A percentile compares a stretch with the other conserved stretches of the same genome.
Evolutionary conservation across 2,329 filamentous ascomycete species (phyloP).

Genomic region (Penicillium sp.): DNA sequence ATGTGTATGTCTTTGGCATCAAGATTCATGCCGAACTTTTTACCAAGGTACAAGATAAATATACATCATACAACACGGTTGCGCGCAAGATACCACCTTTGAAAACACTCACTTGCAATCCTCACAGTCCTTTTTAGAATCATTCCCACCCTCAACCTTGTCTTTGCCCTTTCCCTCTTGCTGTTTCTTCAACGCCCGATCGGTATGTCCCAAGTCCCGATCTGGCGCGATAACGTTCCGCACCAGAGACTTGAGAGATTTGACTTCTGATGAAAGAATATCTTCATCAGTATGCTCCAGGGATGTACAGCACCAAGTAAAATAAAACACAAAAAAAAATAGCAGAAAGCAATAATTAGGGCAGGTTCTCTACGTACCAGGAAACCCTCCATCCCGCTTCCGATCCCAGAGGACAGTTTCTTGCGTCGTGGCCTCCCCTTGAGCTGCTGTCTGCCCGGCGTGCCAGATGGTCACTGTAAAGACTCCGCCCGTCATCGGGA

Average conservation of each 20-base stretch:
- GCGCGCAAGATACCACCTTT: slow-evolving; percentile 1
- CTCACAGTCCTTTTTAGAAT: slow-evolving; percentile 20
- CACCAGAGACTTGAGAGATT: slow-evolving; percentile 81
- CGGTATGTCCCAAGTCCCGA: slow-evolving; percentile 77
- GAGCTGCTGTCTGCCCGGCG: slow-evolving; percentile 12
- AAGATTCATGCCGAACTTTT: no score
- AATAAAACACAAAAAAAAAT: slow-evolving; percentile 4
- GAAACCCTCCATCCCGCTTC: slow-evolving; percentile 82
- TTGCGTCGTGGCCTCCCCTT: slow-evolving; percentile 31
- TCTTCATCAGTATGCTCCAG: neutral
- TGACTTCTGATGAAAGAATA: slow-evolving; percentile 61
- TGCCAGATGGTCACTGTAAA: slow-evolving; percentile 69
- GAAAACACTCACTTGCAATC: slow-evolving; percentile 16
- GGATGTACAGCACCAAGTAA: no score
- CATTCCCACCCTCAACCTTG: neutral
- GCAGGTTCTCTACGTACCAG: slow-evolving; percentile 48
- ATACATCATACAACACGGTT: no score
- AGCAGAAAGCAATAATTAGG: neutral
- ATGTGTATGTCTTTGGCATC: no score
- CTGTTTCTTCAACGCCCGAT: slow-evolving; percentile 51
- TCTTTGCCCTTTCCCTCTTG: slow-evolving; percentile 23
- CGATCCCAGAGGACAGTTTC: slow-evolving; percentile 78
- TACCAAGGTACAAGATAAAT: no score
- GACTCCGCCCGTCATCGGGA: slow-evolving; percentile 78
- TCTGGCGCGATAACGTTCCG: slow-evolving; percentile 77